phyloP scores from a whole-genome alignment of 345 rosid genomes.

The Hibiscus tridactylites region DNA sequence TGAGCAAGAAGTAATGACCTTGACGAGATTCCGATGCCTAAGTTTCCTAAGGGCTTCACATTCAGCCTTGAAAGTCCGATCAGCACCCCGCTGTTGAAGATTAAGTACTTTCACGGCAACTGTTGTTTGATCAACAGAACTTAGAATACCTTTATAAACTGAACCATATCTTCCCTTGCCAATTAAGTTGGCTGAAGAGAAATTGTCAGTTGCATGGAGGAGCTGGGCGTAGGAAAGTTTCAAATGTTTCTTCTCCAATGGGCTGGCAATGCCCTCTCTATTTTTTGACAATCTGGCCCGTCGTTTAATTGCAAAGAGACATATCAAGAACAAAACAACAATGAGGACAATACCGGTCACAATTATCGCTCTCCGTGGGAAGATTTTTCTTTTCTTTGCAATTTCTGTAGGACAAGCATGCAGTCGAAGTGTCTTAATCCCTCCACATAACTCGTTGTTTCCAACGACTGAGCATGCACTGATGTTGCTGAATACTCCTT shows the following conservation, averaged over 20 bases:
- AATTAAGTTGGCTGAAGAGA: conserved; percentile 6
- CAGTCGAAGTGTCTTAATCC: neutral
- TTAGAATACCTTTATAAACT: conserved; percentile 18
- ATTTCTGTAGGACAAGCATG: conserved; percentile 1
- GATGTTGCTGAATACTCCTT: conserved; percentile 12
- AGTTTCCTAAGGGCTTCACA: conserved; percentile 7
- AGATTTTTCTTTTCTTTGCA: neutral
- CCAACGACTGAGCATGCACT: conserved; percentile 11
- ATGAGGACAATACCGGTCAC: neutral
- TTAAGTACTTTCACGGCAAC: conserved; percentile 19
- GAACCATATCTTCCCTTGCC: conserved; percentile 25
- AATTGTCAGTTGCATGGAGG: conserved; percentile 5
- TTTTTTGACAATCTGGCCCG: neutral
- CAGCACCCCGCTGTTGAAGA: conserved; percentile 12
- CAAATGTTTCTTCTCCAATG: neutral
- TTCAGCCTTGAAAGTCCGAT: conserved; percentile 16
- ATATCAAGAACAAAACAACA: neutral
- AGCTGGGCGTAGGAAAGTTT: conserved; percentile 10
- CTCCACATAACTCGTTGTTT: conserved; percentile 14
- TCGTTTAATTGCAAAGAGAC: neutral
- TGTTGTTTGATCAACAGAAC: neutral
- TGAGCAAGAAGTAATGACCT: conserved; percentile 12
- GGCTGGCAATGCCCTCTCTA: neutral
- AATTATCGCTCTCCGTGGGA: neutral
- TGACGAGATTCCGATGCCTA: conserved; percentile 14